A percentile compares a stretch with the other conserved stretches of the same genome.
These are phyloP conservation scores for Thelonectria olida DNA, from an alignment of 2,329 filamentous ascomycete species.

Conservation along the genomic window DNA sequence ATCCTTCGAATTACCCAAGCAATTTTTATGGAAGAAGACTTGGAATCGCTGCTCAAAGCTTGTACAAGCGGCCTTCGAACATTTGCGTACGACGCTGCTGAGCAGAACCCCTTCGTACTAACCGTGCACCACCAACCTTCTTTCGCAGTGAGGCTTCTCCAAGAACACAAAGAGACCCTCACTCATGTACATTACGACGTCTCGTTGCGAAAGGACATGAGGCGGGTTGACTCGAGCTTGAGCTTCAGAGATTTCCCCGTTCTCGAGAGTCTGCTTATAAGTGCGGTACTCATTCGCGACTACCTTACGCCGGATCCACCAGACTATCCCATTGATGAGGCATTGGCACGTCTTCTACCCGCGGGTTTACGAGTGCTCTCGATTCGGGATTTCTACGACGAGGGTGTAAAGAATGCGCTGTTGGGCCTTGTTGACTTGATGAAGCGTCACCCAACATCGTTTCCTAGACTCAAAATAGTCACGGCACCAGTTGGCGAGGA, in stretches of 20 bases:
- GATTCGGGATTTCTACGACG: background rate
- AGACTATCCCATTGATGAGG: background rate
- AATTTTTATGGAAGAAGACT: background rate
- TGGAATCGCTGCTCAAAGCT: background rate
- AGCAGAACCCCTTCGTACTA: too few relatives aligned
- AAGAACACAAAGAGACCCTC: background rate
- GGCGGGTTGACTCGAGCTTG: background rate
- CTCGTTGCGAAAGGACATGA: background rate
- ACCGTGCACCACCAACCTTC: background rate
- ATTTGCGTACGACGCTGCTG: constrained; percentile 5
- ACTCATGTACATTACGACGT: background rate
- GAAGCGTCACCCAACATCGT: background rate
- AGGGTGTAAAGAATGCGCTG: background rate
- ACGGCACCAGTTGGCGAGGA: background rate
- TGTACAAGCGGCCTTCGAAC: background rate
- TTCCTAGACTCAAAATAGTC: background rate
- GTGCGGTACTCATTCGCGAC: too few relatives aligned
- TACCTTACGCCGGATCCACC: too few relatives aligned
- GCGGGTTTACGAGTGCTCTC: background rate
- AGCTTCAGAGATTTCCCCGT: background rate
- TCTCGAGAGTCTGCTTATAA: background rate
- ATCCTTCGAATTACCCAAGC: background rate
- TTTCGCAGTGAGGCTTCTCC: background rate
- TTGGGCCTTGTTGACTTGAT: background rate
- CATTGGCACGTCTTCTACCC: background rate